These are phyloP conservation scores for Fusarium sarcochroum DNA, from an alignment of 2,329 filamentous ascomycete genomes.

Conservation along the genomic window DNA sequence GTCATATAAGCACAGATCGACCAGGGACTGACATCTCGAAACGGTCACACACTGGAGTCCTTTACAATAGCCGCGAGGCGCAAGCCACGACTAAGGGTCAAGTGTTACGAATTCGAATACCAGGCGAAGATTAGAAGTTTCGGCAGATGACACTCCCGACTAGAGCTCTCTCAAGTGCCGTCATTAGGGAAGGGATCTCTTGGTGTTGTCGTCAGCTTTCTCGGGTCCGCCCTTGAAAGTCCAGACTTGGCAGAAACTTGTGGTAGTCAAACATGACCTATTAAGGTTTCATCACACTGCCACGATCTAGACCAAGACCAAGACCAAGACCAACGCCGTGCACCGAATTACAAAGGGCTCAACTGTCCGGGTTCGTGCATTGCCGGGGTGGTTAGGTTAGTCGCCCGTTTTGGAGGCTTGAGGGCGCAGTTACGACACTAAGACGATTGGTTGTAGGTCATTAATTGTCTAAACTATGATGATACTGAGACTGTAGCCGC, in stretches of 20 bases:
- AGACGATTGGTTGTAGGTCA: constrained; percentile 10
- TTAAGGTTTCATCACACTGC: constrained; percentile 41
- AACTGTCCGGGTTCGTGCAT: constrained; percentile 7
- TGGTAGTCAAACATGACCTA: not conserved
- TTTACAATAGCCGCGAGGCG: constrained; percentile 10
- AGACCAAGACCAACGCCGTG: not conserved
- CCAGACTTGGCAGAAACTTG: constrained; percentile 11
- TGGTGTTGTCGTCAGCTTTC: constrained; percentile 23
- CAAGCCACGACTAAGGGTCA: constrained; percentile 22
- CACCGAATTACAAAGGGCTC: not conserved
- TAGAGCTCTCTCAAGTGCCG: constrained; percentile 19
- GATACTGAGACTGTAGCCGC: constrained; percentile 14
- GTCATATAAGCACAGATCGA: constrained; percentile 39
- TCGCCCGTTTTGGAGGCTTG: not conserved
- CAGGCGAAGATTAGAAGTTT: constrained; percentile 2
- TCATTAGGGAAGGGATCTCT: constrained; percentile 21
- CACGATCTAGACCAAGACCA: constrained; percentile 21
- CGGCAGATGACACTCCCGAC: constrained; percentile 28
- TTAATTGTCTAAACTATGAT: not conserved
- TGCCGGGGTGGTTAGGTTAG: constrained; percentile 9
- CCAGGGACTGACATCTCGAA: constrained; percentile 21
- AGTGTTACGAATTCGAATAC: constrained; percentile 19
- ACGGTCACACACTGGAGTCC: constrained; percentile 17
- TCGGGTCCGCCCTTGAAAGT: constrained; percentile 25
- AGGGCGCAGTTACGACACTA: not conserved